phyloP scores from a whole-genome alignment of 768 basidiomycete species.

The Leucosporidium creatinivorum region DNA sequence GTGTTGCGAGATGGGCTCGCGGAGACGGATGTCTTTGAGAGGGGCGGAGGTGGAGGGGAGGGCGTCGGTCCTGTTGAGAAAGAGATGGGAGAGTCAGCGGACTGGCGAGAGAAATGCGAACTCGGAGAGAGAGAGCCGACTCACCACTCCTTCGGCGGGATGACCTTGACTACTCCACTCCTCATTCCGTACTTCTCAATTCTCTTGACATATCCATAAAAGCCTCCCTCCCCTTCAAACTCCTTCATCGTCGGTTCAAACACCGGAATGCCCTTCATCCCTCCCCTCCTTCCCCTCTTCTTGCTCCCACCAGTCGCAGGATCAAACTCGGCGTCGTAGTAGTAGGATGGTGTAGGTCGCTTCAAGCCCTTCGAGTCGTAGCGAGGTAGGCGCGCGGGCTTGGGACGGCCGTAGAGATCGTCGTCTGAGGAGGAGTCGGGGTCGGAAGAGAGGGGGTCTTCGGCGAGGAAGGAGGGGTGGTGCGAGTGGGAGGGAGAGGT shows the following conservation, averaged over 20 bases:
- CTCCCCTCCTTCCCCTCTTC: constrained; percentile 34
- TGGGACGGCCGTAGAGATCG: constrained; percentile 16
- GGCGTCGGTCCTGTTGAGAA: constrained; percentile 56
- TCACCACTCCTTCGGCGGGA: constrained; percentile 90
- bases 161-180: constrained; percentile 91
- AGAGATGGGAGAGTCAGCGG: not conserved
- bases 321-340: constrained; percentile 33
- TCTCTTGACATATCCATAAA: constrained; percentile 69
- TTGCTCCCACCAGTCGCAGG: constrained; percentile 28
- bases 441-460: constrained; percentile 21
- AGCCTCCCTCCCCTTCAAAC: constrained; percentile 58
- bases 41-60: constrained; percentile 67
- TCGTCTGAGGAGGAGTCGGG: constrained; percentile 27
- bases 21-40: constrained; percentile 67
- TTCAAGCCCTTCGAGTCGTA: constrained; percentile 14
- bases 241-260: constrained; percentile 92
- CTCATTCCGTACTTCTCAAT: constrained; percentile 83
- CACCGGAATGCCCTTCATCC: constrained; percentile 70
- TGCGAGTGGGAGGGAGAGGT: constrained; percentile 1
- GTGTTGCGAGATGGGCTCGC: constrained; percentile 85
- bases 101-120: not conserved
- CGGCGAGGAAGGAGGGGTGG: constrained; percentile 24
- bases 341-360: constrained; percentile 27
- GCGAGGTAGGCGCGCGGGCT: constrained; percentile 6
- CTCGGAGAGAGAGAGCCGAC: constrained; percentile 37